Evolutionary conservation across 805 yeast genomes (phyloP), one percentile per base, ranked within the genome.

Genomic region (Kuraishia molischiana): DNA sequence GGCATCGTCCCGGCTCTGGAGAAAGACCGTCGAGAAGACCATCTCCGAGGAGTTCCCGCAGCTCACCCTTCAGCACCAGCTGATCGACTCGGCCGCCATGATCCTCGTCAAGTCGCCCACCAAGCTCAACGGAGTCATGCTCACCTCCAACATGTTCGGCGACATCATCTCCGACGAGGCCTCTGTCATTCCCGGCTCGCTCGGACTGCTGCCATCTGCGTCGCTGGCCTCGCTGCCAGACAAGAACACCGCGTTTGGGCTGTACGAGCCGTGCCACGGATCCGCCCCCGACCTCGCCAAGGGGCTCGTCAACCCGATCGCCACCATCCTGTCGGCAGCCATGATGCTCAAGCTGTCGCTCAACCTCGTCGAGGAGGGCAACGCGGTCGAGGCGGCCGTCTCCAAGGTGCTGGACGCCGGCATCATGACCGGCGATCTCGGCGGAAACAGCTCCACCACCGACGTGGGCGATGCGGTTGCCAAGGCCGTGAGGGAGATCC

Each of bases 11-110:
- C 78, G 98, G 62, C 69, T 92, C 52, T 92, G 98, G 98, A 79
- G 98, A 66, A 81, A 77, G 60, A 85, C 95, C 15, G 96, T 90
- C 33, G 85, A 85, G 48, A 77, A 80, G 53, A 84, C 89, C 34
- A 82, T 92, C 48, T 64, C 70, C 43, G 75, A 79, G 44, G 98
- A 92, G 63, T 92, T 92, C 70, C 98, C 98, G 38, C 83, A 79
- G 51, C 67, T 92, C 52, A 73, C 71, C 20, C 70, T 89, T 34
- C 85, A 90, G 59, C 96, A 92, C 64, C 98, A 92, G 69, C 74
- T 92, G 61, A 90, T 92, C 52, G 98, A 92, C 64, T 89, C 97
- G 11, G 98, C 98, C 38, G 97, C 98, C 36, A 92, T 92, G 98
- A 90, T 90, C 55, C 67, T 92, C 50, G 84, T 92, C 51, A 87